A percentile compares a stretch with the other conserved stretches of the same genome.
phyloP scores from a whole-genome alignment of 805 yeast genomes.

The Blastobotrys mokoenaii region DNA sequence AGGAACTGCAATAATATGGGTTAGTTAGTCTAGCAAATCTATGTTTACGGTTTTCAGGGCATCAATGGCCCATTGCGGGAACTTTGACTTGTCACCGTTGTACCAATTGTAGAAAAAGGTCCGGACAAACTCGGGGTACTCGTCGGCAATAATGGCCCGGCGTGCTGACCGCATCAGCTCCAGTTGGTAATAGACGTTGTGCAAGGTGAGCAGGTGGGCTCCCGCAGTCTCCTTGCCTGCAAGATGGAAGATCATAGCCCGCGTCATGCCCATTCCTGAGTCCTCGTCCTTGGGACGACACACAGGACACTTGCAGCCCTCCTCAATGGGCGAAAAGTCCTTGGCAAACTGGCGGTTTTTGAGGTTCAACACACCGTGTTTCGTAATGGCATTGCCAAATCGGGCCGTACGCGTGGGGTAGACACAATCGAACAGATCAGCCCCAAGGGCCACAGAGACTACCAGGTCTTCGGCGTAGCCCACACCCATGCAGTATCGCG shows the following conservation, averaged over 20 bases:
- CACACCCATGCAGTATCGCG: constrained; percentile 40
- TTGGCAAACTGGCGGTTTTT: constrained; percentile 28
- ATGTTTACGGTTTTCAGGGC: constrained; percentile 32
- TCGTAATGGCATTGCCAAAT: constrained; percentile 38
- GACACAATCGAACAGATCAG: constrained; percentile 39
- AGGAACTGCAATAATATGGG: no score
- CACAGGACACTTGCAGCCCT: constrained; percentile 34
- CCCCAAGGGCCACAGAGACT: constrained; percentile 39
- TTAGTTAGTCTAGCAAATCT: constrained; percentile 15
- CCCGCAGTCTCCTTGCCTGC: constrained; percentile 37
- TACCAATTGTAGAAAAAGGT: constrained; percentile 29
- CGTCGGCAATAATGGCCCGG: constrained; percentile 31
- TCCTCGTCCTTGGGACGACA: constrained; percentile 28
- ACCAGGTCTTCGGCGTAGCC: constrained; percentile 41
- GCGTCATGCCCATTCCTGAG: constrained; percentile 29
- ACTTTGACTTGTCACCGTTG: constrained; percentile 24
- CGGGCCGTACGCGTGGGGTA: constrained; percentile 39
- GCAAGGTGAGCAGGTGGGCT: constrained; percentile 36
- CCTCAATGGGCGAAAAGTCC: constrained; percentile 32
- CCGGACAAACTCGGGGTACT: constrained; percentile 31
- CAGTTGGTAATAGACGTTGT: constrained; percentile 36
- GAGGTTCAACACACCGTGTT: constrained; percentile 30
- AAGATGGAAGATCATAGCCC: constrained; percentile 31
- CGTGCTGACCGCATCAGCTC: constrained; percentile 35
- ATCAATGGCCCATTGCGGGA: constrained; percentile 37